A percentile compares a stretch with the other conserved stretches of the same genome.
These are phyloP conservation scores for Coemansia sp. DNA, from an alignment of 192 early-diverging fungal genomes.

Conservation along the genomic window DNA sequence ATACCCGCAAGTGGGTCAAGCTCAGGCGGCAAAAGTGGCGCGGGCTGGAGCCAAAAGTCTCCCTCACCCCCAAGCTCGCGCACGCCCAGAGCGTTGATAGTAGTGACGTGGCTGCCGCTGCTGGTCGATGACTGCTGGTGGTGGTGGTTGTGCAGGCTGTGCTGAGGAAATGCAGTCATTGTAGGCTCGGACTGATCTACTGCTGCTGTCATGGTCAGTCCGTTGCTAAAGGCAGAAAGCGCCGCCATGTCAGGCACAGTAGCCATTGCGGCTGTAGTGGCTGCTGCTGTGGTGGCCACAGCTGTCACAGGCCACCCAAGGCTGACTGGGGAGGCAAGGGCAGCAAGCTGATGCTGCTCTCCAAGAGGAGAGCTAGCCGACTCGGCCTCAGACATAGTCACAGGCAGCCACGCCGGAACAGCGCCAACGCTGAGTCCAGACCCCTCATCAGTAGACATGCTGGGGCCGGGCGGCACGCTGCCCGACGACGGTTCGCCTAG, in stretches of 20 bases:
- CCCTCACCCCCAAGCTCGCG: conserved; percentile 37
- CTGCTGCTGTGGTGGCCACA: conserved; percentile 6
- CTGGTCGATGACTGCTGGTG: neutral
- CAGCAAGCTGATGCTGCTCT: neutral
- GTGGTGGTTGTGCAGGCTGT: neutral
- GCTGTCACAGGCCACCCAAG: conserved; percentile 38
- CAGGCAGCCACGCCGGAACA: conserved; percentile 36
- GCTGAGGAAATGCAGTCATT: conserved; percentile 7
- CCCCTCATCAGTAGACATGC: conserved; percentile 26
- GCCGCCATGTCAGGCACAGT: neutral
- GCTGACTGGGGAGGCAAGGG: conserved; percentile 21
- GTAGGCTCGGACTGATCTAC: neutral
- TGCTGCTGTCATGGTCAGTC: neutral
- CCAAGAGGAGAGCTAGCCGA: neutral
- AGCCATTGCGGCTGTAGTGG: neutral
- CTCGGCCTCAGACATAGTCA: conserved; percentile 2
- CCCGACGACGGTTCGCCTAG: neutral
- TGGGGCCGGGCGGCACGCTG: conserved; percentile 25
- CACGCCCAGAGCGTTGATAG: conserved; percentile 45
- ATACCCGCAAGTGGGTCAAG: conserved; percentile 20
- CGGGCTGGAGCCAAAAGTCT: conserved; percentile 34
- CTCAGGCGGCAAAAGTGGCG: conserved; percentile 41
- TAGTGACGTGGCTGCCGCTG: conserved; percentile 15
- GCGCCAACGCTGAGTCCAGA: conserved; percentile 35
- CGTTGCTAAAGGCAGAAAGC: neutral